phyloP scores from a whole-genome alignment of 345 rosid genomes.

The Nasturtium officinale region DNA sequence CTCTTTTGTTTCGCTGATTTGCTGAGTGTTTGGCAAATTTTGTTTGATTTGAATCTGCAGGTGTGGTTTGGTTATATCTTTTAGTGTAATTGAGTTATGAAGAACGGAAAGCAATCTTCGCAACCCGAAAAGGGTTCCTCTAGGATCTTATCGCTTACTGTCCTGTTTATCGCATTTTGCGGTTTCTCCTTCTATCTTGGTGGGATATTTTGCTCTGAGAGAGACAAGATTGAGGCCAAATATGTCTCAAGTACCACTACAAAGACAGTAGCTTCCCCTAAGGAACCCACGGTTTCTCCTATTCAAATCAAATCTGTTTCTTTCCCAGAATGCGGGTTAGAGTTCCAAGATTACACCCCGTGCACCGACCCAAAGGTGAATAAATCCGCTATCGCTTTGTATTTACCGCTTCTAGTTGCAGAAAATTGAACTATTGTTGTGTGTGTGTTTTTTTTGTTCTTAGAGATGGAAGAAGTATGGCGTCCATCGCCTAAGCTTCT shows the following conservation, averaged over 20 bases:
- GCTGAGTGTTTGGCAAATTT: not conserved
- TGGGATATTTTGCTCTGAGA: slow-evolving; percentile 76
- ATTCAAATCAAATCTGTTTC: slow-evolving; percentile 60
- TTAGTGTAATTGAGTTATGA: slow-evolving; percentile 52
- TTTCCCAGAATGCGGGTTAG: slow-evolving; percentile 75
- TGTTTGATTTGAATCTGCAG: slow-evolving; percentile 24
- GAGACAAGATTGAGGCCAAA: slow-evolving; percentile 45
- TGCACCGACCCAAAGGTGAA: slow-evolving; percentile 94
- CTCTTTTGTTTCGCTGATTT: slow-evolving; percentile 7
- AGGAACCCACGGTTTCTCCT: slow-evolving; percentile 51
- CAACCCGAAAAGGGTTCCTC: slow-evolving; percentile 57
- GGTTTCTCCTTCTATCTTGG: slow-evolving; percentile 95
- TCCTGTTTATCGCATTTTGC: slow-evolving; percentile 59
- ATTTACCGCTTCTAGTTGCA: not conserved
- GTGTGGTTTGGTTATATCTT: slow-evolving; percentile 13
- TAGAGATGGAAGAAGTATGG: slow-evolving; percentile 98
- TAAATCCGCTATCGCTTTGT: slow-evolving; percentile 1
- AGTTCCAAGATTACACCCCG: slow-evolving; percentile 93
- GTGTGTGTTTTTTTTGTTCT: not conserved
- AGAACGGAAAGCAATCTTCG: slow-evolving; percentile 60
- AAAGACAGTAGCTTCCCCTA: slow-evolving; percentile 52
- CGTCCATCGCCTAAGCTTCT: slow-evolving; percentile 72
- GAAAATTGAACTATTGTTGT: slow-evolving; percentile 1
- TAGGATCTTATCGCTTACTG: slow-evolving; percentile 50
- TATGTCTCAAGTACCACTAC: slow-evolving; percentile 44